Percentiles rank a stretch among this genome's conserved stretches.
phyloP scores from a whole-genome alignment of 768 basidiomycete species.

The Phylloporus scabripes region DNA sequence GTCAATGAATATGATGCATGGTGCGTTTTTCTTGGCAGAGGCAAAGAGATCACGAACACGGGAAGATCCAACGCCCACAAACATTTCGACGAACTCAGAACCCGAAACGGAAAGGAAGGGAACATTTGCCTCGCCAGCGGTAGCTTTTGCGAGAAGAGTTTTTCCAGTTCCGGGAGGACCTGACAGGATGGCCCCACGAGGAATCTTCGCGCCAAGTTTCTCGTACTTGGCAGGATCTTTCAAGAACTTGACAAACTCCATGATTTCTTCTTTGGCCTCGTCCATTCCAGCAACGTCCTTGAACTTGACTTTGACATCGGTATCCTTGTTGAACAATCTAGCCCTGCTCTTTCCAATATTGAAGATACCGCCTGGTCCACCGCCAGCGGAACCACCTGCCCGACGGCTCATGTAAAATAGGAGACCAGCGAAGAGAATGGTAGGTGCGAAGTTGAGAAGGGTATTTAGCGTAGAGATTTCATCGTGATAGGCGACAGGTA shows the following conservation, averaged over 20 bases:
- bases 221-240: slow-evolving; percentile 95
- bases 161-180: slow-evolving; percentile 98
- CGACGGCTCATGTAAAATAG: slow-evolving; percentile 82
- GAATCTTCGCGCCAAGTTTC: slow-evolving; percentile 95
- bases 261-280: slow-evolving; percentile 99
- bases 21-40: slow-evolving; percentile 95
- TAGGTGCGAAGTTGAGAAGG: slow-evolving; percentile 90
- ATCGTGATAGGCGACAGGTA: slow-evolving; percentile 95
- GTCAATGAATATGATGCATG: slow-evolving; percentile 98
- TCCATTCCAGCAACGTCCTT: slow-evolving; percentile 99
- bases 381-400: slow-evolving; percentile 52
- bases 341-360: slow-evolving; percentile 95
- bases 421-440: slow-evolving; percentile 83
- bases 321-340: slow-evolving; percentile 95
- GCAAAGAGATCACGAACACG: slow-evolving; percentile 97
- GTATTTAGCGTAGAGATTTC: slow-evolving; percentile 83
- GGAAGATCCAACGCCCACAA: slow-evolving; percentile 97
- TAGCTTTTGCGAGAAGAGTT: slow-evolving; percentile 95
- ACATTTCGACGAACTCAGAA: slow-evolving; percentile 99
- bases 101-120: slow-evolving; percentile 99
- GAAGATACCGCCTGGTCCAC: slow-evolving; percentile 86
- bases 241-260: slow-evolving; percentile 99
- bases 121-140: slow-evolving; percentile 95
- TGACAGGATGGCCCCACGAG: slow-evolving; percentile 89
- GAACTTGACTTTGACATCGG: slow-evolving; percentile 89